phyloP scores from a whole-genome alignment of 352 stramenopile species.

The Plasmopara muralis region DNA sequence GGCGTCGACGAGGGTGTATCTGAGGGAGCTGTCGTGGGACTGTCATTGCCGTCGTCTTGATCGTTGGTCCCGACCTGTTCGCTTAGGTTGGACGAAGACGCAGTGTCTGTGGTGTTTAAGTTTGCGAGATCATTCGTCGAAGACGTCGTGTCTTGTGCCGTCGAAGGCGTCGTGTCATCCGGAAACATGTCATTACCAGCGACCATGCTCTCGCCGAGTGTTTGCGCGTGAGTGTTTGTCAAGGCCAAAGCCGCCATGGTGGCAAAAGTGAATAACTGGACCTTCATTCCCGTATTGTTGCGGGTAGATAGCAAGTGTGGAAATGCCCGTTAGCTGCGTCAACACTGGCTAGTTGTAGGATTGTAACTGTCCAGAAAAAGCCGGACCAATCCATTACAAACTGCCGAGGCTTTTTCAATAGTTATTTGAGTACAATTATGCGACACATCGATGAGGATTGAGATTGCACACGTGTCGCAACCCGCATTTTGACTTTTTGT shows the following conservation, averaged over 20 bases:
- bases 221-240: slow-evolving; percentile 18
- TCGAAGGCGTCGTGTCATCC: slow-evolving; percentile 1
- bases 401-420: too few species aligned
- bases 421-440: too few species aligned
- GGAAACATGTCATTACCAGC: slow-evolving; percentile 25
- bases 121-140: slow-evolving; percentile 4
- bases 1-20: slow-evolving; percentile 4
- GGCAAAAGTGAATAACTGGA: slow-evolving; percentile 17
- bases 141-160: slow-evolving; percentile 6
- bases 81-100: slow-evolving; percentile 1
- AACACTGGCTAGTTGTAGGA: too few species aligned
- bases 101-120: slow-evolving; percentile 9
- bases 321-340: slow-evolving; percentile 9
- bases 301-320: slow-evolving; percentile 6
- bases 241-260: slow-evolving; percentile 13
- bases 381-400: too few species aligned
- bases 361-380: too few species aligned
- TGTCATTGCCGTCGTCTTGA: slow-evolving; percentile 7
- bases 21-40: slow-evolving; percentile 10
- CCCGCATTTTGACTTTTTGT: too few species aligned
- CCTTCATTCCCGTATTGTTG: slow-evolving; percentile 16
- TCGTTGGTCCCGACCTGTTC: slow-evolving; percentile 6
- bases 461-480: too few species aligned
- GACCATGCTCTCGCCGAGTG: slow-evolving; percentile 33
- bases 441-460: too few species aligned